Percentiles rank a stretch among this genome's conserved stretches.
These are phyloP conservation scores for Striga hermonthica DNA, from an alignment of 305 asterid genomes.

Conservation along the genomic window DNA sequence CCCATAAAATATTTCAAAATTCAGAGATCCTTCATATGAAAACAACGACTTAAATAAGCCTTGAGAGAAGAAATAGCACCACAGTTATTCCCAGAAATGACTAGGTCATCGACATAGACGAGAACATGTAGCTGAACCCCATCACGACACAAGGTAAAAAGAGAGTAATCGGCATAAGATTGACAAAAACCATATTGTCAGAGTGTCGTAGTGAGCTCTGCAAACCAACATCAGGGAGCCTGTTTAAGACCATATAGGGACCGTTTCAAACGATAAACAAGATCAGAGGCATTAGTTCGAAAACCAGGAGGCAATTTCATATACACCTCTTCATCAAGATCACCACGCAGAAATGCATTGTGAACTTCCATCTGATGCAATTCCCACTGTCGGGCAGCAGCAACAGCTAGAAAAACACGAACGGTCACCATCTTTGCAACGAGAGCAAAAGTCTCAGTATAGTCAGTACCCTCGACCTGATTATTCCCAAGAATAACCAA, in stretches of 20 bases:
- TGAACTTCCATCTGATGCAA: neutral
- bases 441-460: neutral
- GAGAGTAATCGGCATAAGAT: too few species aligned
- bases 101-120: neutral
- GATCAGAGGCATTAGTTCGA: neutral
- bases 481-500: neutral
- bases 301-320: neutral
- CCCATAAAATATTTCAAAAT: neutral
- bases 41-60: neutral
- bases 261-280: neutral
- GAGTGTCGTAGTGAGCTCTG: too few species aligned
- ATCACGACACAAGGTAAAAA: too few species aligned
- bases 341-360: neutral
- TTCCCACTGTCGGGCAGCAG: neutral
- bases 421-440: neutral
- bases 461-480: neutral
- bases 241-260: too few species aligned
- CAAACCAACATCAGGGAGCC: too few species aligned
- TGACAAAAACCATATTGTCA: too few species aligned
- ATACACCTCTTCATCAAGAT: neutral
- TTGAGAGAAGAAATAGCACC: neutral
- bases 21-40: neutral
- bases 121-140: too few species aligned
- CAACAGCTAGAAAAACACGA: neutral
- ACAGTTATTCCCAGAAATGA: neutral